These are phyloP conservation scores for Lentinula novae-zelandiae DNA, from an alignment of 1,284 basidiomycete species.

Conservation along the genomic window DNA sequence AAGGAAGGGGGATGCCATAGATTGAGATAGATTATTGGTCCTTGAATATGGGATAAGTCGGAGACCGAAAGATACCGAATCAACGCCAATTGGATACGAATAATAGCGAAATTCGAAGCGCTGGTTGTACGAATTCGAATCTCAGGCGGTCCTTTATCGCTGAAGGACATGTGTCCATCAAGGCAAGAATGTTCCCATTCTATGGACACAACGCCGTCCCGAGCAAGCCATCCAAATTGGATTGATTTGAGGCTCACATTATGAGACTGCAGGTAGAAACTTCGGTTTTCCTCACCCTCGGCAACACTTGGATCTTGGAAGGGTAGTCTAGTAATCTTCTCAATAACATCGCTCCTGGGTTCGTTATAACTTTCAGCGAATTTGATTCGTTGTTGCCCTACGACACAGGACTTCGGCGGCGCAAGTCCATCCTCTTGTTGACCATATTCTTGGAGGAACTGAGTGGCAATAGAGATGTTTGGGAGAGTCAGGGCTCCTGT, in stretches of 20 bases:
- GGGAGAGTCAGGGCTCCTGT: slow-evolving; percentile 50
- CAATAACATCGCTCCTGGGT: neutral
- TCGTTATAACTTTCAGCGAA: neutral
- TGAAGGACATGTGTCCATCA: slow-evolving; percentile 1
- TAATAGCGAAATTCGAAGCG: slow-evolving; percentile 18
- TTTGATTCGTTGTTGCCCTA: neutral
- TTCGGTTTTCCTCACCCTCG: slow-evolving; percentile 28
- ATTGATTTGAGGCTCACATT: slow-evolving; percentile 32
- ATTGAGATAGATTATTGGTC: slow-evolving; percentile 37
- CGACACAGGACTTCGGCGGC: neutral
- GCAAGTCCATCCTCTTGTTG: slow-evolving; percentile 15
- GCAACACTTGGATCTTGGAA: slow-evolving; percentile 32
- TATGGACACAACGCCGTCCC: slow-evolving; percentile 49
- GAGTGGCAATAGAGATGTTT: slow-evolving; percentile 28
- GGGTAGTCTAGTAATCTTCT: slow-evolving; percentile 1
- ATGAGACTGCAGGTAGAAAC: slow-evolving; percentile 22
- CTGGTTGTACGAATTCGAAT: neutral
- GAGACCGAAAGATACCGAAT: slow-evolving; percentile 33
- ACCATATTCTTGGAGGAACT: slow-evolving; percentile 47
- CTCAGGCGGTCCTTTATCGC: slow-evolving; percentile 5
- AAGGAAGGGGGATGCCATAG: slow-evolving; percentile 42
- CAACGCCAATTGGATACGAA: slow-evolving; percentile 43
- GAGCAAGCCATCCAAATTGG: slow-evolving; percentile 54
- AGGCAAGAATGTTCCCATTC: slow-evolving; percentile 43
- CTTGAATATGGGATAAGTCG: slow-evolving; percentile 22